A percentile compares a stretch with the other conserved stretches of the same genome.
phyloP scores from a whole-genome alignment of 2,329 filamentous ascomycete genomes.

The Camptophora hylomeconis region DNA sequence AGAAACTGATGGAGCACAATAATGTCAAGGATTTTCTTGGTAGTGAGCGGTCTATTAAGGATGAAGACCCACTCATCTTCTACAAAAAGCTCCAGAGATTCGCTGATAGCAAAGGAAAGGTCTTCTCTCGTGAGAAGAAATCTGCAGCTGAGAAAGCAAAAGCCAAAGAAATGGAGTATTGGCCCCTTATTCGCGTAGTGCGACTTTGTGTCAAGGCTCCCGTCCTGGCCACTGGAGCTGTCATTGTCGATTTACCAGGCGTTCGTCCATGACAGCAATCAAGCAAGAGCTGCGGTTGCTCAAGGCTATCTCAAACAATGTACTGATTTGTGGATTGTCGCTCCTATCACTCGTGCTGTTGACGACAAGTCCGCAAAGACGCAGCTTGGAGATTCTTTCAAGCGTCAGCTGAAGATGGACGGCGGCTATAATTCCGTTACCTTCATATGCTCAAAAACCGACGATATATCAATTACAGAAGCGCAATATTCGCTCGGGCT shows the following conservation, averaged over 20 bases:
- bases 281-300: conserved; percentile 45
- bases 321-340: conserved; percentile 48
- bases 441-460: conserved; percentile 53
- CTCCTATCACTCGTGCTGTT: conserved; percentile 46
- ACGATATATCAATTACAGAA: conserved; percentile 42
- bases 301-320: conserved; percentile 48
- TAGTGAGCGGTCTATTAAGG: conserved; percentile 27
- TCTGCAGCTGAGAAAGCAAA: conserved; percentile 8
- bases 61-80: conserved; percentile 28
- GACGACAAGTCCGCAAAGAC: conserved; percentile 46
- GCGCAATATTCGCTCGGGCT: conserved; percentile 29
- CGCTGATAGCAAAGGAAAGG: conserved; percentile 43
- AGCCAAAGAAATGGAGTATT: conserved; percentile 26
- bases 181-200: conserved; percentile 31
- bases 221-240: conserved; percentile 39
- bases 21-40: conserved; percentile 36
- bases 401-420: conserved; percentile 47
- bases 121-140: background rate
- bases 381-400: conserved; percentile 44
- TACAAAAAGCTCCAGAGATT: conserved; percentile 35
- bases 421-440: conserved; percentile 40
- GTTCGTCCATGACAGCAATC: conserved; percentile 48
- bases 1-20: conserved; percentile 30
- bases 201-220: conserved; percentile 38
- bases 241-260: conserved; percentile 47